These are phyloP conservation scores for Amylostereum areolatum DNA, from an alignment of 1,284 basidiomycete species.

Conservation along the genomic window DNA sequence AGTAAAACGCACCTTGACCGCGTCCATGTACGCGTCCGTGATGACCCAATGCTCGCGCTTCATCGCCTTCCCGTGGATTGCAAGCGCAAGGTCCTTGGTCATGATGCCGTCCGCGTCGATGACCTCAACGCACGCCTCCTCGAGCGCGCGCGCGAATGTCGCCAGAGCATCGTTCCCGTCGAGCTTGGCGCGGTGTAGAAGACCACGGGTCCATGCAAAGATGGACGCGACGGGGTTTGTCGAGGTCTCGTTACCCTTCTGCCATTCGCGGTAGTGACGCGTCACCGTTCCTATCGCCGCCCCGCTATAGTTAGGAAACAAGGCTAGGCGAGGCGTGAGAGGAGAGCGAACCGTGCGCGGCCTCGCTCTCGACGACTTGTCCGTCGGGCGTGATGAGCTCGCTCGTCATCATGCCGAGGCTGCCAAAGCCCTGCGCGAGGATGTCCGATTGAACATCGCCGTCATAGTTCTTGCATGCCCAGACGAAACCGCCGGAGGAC, in stretches of 20 bases:
- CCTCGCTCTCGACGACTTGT: constrained; percentile 86
- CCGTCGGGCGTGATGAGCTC: constrained; percentile 97
- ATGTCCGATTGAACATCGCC: constrained; percentile 93
- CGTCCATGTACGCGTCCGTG: constrained; percentile 88
- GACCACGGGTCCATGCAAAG: constrained; percentile 97
- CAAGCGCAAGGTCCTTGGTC: constrained; percentile 96
- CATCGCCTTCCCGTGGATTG: constrained; percentile 92
- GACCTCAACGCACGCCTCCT: constrained; percentile 85
- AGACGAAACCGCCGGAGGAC: constrained; percentile 93
- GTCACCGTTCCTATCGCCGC: constrained; percentile 64
- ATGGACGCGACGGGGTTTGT: constrained; percentile 99
- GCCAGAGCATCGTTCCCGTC: constrained; percentile 78
- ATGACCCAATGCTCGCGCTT: constrained; percentile 91
- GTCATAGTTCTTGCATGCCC: constrained; percentile 98
- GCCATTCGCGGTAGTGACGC: constrained; percentile 94
- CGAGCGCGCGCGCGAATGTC: constrained; percentile 78
- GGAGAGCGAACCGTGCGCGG: constrained; percentile 71
- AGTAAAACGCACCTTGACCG: constrained; percentile 61
- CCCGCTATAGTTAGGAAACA: not conserved
- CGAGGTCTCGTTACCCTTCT: constrained; percentile 93
- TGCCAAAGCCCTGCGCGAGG: constrained; percentile 92
- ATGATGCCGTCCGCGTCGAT: constrained; percentile 89
- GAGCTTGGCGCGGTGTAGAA: constrained; percentile 90
- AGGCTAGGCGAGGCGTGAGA: not conserved
- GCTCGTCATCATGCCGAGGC: constrained; percentile 95